phyloP scores from a whole-genome alignment of 164 flowering plant species.

The Vitis amurensis region DNA sequence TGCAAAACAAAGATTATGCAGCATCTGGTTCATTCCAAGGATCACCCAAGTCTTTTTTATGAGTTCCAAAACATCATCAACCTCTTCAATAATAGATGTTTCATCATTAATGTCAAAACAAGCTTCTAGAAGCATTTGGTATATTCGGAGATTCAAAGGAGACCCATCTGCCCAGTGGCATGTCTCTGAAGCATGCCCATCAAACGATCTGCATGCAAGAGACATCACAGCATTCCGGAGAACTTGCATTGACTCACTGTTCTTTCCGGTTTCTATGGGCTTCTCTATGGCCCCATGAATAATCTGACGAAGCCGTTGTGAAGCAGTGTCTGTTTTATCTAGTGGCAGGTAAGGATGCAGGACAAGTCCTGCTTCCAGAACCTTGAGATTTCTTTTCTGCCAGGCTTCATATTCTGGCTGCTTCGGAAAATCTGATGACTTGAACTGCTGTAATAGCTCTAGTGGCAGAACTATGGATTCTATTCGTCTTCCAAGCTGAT shows the following conservation, averaged over 20 bases:
- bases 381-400: conserved; percentile 68
- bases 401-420: conserved; percentile 71
- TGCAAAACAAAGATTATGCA: conserved; percentile 82
- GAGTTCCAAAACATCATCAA: conserved; percentile 81
- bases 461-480: conserved; percentile 82
- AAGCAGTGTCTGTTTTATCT: conserved; percentile 38
- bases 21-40: conserved; percentile 72
- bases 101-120: conserved; percentile 82
- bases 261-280: conserved; percentile 71
- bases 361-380: conserved; percentile 85
- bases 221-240: conserved; percentile 60
- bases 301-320: conserved; percentile 57
- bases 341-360: conserved; percentile 63
- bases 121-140: conserved; percentile 72
- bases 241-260: conserved; percentile 60
- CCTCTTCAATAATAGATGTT: conserved; percentile 69
- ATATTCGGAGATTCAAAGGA: conserved; percentile 75
- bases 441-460: conserved; percentile 81
- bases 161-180: conserved; percentile 96
- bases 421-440: conserved; percentile 67
- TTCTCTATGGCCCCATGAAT: conserved; percentile 51
- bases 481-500: conserved; percentile 77
- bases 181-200: conserved; percentile 49
- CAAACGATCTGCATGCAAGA: conserved; percentile 71
- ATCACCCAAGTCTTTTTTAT: conserved; percentile 86